A percentile compares a stretch with the other conserved stretches of the same genome.
Evolutionary conservation across 2,329 filamentous ascomycete species (phyloP).

Genomic region (Apiospora phragmitis): DNA sequence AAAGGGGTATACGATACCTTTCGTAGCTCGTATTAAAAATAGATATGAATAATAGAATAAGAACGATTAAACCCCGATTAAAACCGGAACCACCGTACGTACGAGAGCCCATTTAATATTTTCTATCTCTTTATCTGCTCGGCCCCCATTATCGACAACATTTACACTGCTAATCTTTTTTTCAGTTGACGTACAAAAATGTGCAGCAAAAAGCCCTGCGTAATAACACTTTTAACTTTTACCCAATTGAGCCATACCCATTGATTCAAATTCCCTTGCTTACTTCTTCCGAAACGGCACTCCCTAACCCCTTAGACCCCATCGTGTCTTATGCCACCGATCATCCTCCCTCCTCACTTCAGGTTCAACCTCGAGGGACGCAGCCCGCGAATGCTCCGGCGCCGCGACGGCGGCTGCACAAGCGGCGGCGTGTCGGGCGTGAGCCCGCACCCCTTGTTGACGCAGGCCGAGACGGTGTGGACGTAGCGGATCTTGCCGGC

Average conservation of each 20-base stretch:
- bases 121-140: background rate
- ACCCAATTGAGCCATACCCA: too few species aligned
- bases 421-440: background rate
- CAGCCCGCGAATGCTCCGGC: background rate
- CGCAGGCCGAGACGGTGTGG: constrained; percentile 23
- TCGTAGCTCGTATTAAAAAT: too few species aligned
- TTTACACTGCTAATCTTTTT: too few species aligned
- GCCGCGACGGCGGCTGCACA: background rate
- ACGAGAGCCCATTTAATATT: too few species aligned
- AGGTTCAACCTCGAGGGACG: background rate
- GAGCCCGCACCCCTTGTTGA: background rate
- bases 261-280: background rate
- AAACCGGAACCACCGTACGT: too few species aligned
- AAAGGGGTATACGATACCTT: too few species aligned
- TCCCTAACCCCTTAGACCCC: background rate
- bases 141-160: background rate
- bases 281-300: background rate
- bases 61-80: too few species aligned
- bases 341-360: background rate
- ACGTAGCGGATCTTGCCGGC: constrained; percentile 32
- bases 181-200: background rate
- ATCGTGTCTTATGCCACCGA: too few species aligned
- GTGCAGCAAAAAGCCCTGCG: background rate
- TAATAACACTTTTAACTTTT: background rate
- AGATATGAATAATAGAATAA: too few species aligned